These are phyloP conservation scores for Aureoboletus auriporus DNA, from an alignment of 768 basidiomycete genomes.

Conservation along the genomic window DNA sequence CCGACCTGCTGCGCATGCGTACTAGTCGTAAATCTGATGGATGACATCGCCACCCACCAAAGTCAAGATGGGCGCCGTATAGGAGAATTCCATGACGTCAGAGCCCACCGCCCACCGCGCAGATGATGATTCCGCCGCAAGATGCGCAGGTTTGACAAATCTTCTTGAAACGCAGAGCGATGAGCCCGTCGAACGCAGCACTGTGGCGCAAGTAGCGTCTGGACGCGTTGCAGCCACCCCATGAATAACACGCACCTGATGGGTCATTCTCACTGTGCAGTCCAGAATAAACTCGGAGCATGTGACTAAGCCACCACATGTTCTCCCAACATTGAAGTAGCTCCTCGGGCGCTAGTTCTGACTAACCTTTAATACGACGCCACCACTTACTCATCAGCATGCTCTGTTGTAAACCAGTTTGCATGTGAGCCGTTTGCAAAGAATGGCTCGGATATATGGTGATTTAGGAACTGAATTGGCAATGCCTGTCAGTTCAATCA, in stretches of 20 bases:
- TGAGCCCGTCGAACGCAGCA: constrained; percentile 57
- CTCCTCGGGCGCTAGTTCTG: constrained; percentile 42
- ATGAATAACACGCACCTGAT: constrained; percentile 46
- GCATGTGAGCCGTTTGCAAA: constrained; percentile 33
- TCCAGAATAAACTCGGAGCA: no score
- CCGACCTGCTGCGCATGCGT: constrained; percentile 7
- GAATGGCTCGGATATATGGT: constrained; percentile 47
- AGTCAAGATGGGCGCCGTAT: constrained; percentile 21
- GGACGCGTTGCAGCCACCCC: background rate
- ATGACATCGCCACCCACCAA: constrained; percentile 50
- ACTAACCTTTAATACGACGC: no score
- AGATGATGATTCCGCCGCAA: constrained; percentile 41
- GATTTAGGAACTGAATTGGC: constrained; percentile 63
- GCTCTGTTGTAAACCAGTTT: constrained; percentile 9
- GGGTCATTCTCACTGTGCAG: background rate
- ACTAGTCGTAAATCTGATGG: constrained; percentile 68
- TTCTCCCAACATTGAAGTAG: constrained; percentile 61
- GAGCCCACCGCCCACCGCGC: constrained; percentile 25
- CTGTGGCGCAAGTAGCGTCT: constrained; percentile 1
- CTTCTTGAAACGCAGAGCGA: constrained; percentile 66
- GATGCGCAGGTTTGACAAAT: constrained; percentile 57
- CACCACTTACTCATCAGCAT: no score
- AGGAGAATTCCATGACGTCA: background rate
- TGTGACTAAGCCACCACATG: constrained; percentile 70
- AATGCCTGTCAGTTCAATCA: constrained; percentile 44